Base-by-base conservation (phyloP, 371 early-diverging fungal genomes). In the Circinella umbellata region DNA sequence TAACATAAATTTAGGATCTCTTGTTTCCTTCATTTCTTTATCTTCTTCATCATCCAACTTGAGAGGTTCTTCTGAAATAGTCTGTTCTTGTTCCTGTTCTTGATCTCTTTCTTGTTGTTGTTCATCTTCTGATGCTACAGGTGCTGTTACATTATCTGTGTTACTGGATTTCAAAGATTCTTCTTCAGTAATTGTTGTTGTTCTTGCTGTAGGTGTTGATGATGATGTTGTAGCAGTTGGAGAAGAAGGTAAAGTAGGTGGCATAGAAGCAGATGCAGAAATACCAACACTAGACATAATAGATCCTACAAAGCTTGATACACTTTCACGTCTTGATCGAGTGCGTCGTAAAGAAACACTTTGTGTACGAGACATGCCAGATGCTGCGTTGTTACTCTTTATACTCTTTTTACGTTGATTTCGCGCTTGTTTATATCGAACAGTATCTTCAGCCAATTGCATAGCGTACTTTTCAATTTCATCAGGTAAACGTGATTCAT, bases 381-480 rank as follows among this genome's bases (percentile, higher is more conserved):
- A 20, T 54, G 55, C 18, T 7, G 53, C 37, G 8, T 62, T 47
- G 47, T 36, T 61, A 14, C 18, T 46, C 18, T 10, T 42, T 14
- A 34, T 39, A 17, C 53, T 36, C n/a, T n/a, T 37, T 11, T 27
- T 27, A 27, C 27, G 27, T 27, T 46, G 68, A 35, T 17, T 75
- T 75, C 80, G 82, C 46, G 76, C 80, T 66, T 77, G 82, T 61
- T 79, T 79, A 80, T 63, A 76, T 15, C 88, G 86, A 42, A 84
- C 83, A 0, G 88, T 84, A 39, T 90, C 90, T 39, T 86, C 87
- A 34, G 89, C 89, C 14, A 86, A 76, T 47, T 89, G 87, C 47
- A 86, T 73, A 17, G 93, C 88, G 73, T 93, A 93, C 51, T 85
- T 86, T 68, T 83, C 87, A 13, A 95, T 83, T 39, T 92, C 95